phyloP scores from a whole-genome alignment of 192 early-diverging fungal genomes.

The Gryganskiella cystojenkinii region DNA sequence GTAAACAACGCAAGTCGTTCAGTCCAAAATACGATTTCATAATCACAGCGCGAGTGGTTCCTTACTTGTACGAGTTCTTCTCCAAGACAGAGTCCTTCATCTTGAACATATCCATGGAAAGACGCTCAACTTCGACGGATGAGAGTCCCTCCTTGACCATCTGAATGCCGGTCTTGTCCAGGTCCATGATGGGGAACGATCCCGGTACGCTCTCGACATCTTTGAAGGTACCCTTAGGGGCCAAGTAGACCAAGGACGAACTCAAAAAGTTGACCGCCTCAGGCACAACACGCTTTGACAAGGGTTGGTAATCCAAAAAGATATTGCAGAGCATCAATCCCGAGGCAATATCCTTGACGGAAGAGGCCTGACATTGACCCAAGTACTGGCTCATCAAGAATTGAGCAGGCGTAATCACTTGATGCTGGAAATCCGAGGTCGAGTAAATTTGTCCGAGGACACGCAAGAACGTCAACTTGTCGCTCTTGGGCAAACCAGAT shows the following conservation, averaged over 20 bases:
- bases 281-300: constrained; percentile 80
- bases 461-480: constrained; percentile 74
- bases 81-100: constrained; percentile 42
- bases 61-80: constrained; percentile 46
- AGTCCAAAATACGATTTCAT: not conserved
- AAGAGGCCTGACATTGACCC: constrained; percentile 67
- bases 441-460: constrained; percentile 85
- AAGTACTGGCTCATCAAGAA: constrained; percentile 85
- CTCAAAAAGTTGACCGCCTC: constrained; percentile 78
- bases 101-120: constrained; percentile 45
- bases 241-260: constrained; percentile 53
- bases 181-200: constrained; percentile 56
- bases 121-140: constrained; percentile 25
- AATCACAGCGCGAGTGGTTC: not conserved
- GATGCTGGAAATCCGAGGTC: constrained; percentile 91
- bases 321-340: constrained; percentile 85
- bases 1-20: not conserved
- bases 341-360: constrained; percentile 68
- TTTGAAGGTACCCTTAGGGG: constrained; percentile 53
- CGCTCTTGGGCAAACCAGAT: constrained; percentile 59
- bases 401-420: constrained; percentile 86
- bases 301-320: constrained; percentile 67
- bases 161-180: constrained; percentile 28
- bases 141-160: constrained; percentile 46
- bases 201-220: constrained; percentile 44